phyloP scores from a whole-genome alignment of 2,329 filamentous ascomycete genomes.

The Alternaria tenuissima region DNA sequence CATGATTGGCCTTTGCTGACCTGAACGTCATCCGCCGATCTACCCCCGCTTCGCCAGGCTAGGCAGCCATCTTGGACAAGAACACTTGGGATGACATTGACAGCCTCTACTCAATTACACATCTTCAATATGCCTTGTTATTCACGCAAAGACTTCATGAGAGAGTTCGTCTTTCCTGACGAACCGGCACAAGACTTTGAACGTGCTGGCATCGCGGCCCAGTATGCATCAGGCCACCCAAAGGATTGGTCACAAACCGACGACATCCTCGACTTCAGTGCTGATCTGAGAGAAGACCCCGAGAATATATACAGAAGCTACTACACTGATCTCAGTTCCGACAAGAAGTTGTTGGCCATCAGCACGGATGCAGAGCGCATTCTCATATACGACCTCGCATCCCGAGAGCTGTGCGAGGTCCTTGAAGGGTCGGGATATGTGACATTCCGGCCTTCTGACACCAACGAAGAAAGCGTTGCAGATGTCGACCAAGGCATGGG shows the following conservation, averaged over 20 bases:
- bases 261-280: slow-evolving; percentile 20
- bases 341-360: slow-evolving; percentile 37
- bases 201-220: slow-evolving; percentile 18
- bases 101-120: neutral
- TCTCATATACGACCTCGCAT: slow-evolving; percentile 32
- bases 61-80: slow-evolving; percentile 18
- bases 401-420: slow-evolving; percentile 31
- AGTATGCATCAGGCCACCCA: slow-evolving; percentile 27
- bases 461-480: neutral
- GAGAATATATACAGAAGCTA: slow-evolving; percentile 10
- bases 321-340: slow-evolving; percentile 27
- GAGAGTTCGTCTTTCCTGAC: slow-evolving; percentile 22
- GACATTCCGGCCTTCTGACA: slow-evolving; percentile 23
- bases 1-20: slow-evolving; percentile 1
- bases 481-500: neutral
- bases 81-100: neutral
- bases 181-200: slow-evolving; percentile 26
- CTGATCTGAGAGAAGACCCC: slow-evolving; percentile 1
- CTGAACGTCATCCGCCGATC: slow-evolving; percentile 20
- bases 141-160: slow-evolving; percentile 18
- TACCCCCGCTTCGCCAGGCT: slow-evolving; percentile 3
- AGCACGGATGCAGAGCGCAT: slow-evolving; percentile 22
- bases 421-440: slow-evolving; percentile 34
- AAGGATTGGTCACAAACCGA: slow-evolving; percentile 23
- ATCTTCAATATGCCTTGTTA: slow-evolving; percentile 10